Base-by-base conservation (phyloP, 768 basidiomycete genomes). In the Daedalea quercina region DNA sequence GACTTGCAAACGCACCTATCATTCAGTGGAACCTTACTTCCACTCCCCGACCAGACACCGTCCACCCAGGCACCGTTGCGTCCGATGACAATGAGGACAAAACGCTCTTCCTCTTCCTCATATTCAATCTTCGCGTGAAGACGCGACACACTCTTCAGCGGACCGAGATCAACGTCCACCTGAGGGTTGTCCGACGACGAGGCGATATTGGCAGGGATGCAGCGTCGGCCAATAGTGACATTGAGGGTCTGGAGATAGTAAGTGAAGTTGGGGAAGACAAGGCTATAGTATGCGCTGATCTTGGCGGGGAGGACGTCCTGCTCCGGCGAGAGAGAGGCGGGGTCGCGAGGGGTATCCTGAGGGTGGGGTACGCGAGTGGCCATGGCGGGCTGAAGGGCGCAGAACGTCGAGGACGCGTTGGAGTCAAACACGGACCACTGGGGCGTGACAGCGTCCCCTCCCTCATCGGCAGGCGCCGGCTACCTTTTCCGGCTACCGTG, bases 11-110 rank as follows among this genome's bases (percentile, higher is more conserved):
- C 76, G 47, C 54, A 93, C 95, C 90, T 79, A 67, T 93, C 90
- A 34, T 85, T 76, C 20, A 99, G 73, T 26, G 88, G 80, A n/a
- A 93, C 87, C 55, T 84, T 81, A 55, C 87, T 86, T 15, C 94
- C 92, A 58, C 89, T 85, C 11, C 87, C 88, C 46, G 84, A 85
- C 90, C 94, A 99, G n/a, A 90, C 83, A 26, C 94, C 94, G 58
- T 98, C 94, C 3, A 99, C 93, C 88, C 94, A 97, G 17, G 94
- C 94, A 12, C 96, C 96, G 62, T 99, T 98, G 54, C 96, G 77
- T n/a, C 96, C 96, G 34, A 91, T 78, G 34, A 99, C 94, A 54
- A 84, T 83, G 33, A 99, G 79, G 15, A 90, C 84, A 66, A 94
- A 96, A 49, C 87, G 82, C 56, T 90, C 89, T 56, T 87, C 85